phyloP scores from a whole-genome alignment of 106 monocot species.

The Ottelia alismoides region DNA sequence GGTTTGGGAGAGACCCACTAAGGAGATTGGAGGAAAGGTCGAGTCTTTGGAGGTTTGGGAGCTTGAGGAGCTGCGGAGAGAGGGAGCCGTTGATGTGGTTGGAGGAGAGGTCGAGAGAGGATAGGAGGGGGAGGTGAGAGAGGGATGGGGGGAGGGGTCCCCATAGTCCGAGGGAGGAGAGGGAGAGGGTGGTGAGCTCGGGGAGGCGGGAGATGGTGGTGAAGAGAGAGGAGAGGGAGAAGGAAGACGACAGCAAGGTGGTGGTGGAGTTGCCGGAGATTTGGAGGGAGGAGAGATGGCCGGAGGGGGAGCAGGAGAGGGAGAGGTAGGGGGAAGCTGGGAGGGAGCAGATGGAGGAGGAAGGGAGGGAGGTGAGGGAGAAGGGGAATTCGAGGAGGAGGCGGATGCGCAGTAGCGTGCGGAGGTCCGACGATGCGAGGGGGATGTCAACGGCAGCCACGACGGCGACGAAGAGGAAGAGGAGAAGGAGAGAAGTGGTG shows the following conservation, averaged over 20 bases:
- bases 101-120: conserved; percentile 4
- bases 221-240: conserved; percentile 10
- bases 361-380: background rate
- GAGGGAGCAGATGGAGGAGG: conserved; percentile 6
- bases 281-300: conserved; percentile 6
- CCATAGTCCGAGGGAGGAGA: conserved; percentile 12
- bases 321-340: conserved; percentile 6
- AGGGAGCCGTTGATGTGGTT: conserved; percentile 5
- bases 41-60: conserved; percentile 3
- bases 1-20: conserved; percentile 4
- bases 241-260: background rate
- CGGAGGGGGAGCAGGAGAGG: conserved; percentile 5
- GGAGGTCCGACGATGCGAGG: conserved; percentile 2
- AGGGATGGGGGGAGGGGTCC: conserved; percentile 5
- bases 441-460: background rate
- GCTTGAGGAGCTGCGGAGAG: background rate
- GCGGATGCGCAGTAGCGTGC: conserved; percentile 7
- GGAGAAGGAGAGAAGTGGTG: background rate
- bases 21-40: conserved; percentile 3
- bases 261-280: background rate
- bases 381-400: conserved; percentile 9
- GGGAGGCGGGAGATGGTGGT: conserved; percentile 2
- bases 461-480: conserved; percentile 1
- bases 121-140: conserved; percentile 2
- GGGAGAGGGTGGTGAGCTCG: conserved; percentile 4